Conservation (phyloP, 805 yeast genomes). For the Nakazawaea laoshanensis region DNA sequence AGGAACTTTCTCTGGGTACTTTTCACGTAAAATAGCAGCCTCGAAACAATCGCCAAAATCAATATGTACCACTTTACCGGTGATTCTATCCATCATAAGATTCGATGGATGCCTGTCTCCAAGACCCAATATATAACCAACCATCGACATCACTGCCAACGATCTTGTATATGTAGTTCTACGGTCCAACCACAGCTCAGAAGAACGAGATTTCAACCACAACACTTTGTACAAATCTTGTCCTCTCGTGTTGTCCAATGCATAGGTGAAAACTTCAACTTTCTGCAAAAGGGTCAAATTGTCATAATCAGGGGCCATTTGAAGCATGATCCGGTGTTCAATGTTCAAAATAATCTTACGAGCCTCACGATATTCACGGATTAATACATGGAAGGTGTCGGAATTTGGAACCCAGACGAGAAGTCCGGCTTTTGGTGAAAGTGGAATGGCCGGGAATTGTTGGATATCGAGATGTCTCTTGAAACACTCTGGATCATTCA, state of each 20-base stretch:
- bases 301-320: slow-evolving; percentile 97
- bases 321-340: slow-evolving; percentile 92
- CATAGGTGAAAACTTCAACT: slow-evolving; percentile 94
- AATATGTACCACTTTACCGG: slow-evolving; percentile 94
- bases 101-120: slow-evolving; percentile 99
- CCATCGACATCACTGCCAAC: slow-evolving; percentile 98
- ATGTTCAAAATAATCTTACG: slow-evolving; percentile 83
- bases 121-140: slow-evolving; percentile 90
- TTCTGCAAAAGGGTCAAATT: slow-evolving; percentile 81
- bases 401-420: slow-evolving; percentile 97
- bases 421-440: slow-evolving; percentile 94
- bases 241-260: slow-evolving; percentile 90
- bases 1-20: slow-evolving; percentile 97
- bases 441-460: slow-evolving; percentile 86
- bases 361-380: slow-evolving; percentile 87
- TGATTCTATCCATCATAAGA: slow-evolving; percentile 85
- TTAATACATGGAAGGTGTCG: slow-evolving; percentile 91
- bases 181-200: slow-evolving; percentile 97
- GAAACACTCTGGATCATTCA: slow-evolving; percentile 91
- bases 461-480: slow-evolving; percentile 92
- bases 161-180: slow-evolving; percentile 95
- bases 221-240: slow-evolving; percentile 92
- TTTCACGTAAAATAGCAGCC: slow-evolving; percentile 93
- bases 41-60: slow-evolving; percentile 99
- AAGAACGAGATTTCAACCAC: slow-evolving; percentile 93